These are phyloP conservation scores for Lentithecium fluviatile DNA, from an alignment of 495 filamentous ascomycete species.

Conservation along the genomic window DNA sequence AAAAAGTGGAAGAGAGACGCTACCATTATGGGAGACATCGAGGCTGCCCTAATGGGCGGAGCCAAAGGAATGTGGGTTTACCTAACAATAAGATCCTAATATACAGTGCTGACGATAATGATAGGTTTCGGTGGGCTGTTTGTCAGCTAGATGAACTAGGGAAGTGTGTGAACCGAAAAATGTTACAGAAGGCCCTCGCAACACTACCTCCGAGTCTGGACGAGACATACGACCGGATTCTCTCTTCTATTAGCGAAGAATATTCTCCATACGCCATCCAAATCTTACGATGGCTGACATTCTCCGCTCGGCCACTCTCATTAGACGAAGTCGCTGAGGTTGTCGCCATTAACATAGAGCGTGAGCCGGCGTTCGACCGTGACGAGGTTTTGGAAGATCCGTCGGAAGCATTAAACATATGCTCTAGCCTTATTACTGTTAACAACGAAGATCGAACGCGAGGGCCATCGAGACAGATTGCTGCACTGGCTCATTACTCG, in stretches of 20 bases:
- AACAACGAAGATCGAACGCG: background rate
- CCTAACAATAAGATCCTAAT: background rate
- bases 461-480: constrained; percentile 3
- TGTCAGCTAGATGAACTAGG: constrained; percentile 1
- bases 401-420: background rate
- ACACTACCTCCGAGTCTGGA: background rate
- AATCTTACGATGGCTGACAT: background rate
- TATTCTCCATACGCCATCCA: background rate
- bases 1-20: background rate
- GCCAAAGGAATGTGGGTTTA: background rate
- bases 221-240: background rate
- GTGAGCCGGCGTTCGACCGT: background rate
- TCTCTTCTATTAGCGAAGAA: constrained; percentile 1
- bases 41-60: background rate
- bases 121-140: constrained; percentile 1
- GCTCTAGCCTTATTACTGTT: background rate
- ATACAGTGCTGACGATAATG: background rate
- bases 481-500: constrained; percentile 3
- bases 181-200: background rate
- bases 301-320: constrained; percentile 1
- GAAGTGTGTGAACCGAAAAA: constrained; percentile 1
- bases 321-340: background rate
- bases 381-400: background rate
- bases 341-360: background rate
- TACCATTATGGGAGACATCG: background rate